These are phyloP conservation scores for Plectosphaerella sp. DNA, from an alignment of 2,329 filamentous ascomycete genomes.

Conservation along the genomic window DNA sequence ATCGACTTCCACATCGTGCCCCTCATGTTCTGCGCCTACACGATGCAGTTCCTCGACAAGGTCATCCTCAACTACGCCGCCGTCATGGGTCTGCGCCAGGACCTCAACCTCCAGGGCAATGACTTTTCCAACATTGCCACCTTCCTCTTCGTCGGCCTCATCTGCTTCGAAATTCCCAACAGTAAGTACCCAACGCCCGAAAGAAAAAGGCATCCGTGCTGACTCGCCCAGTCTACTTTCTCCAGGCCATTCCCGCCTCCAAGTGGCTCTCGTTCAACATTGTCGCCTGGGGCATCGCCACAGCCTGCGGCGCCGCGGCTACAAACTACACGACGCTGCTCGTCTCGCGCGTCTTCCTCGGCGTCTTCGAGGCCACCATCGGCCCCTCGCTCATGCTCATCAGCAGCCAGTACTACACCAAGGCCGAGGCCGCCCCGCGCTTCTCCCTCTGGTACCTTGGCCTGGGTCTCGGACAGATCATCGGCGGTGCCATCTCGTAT, in stretches of 20 bases:
- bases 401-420: conserved; percentile 55
- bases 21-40: conserved; percentile 57
- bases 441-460: conserved; percentile 60
- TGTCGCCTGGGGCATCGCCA: conserved; percentile 51
- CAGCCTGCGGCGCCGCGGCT: conserved; percentile 48
- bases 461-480: conserved; percentile 52
- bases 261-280: conserved; percentile 60
- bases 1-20: conserved; percentile 57
- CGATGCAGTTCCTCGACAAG: conserved; percentile 62
- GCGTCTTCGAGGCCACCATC: conserved; percentile 57
- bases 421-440: conserved; percentile 52
- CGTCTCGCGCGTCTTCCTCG: conserved; percentile 52
- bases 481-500: conserved; percentile 40
- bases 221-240: conserved; percentile 40
- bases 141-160: conserved; percentile 57
- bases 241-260: conserved; percentile 55
- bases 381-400: conserved; percentile 57
- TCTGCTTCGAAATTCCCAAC: conserved; percentile 56
- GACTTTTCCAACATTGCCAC: conserved; percentile 60
- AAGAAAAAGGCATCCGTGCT: not conserved
- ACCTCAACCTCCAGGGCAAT: conserved; percentile 51
- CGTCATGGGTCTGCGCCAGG: conserved; percentile 58
- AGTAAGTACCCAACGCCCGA: conserved; percentile 27
- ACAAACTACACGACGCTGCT: conserved; percentile 49
- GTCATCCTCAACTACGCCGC: conserved; percentile 61